A percentile compares a stretch with the other conserved stretches of the same genome.
phyloP scores from a whole-genome alignment of 257 asterid genomes.

The Agastache rugosa region DNA sequence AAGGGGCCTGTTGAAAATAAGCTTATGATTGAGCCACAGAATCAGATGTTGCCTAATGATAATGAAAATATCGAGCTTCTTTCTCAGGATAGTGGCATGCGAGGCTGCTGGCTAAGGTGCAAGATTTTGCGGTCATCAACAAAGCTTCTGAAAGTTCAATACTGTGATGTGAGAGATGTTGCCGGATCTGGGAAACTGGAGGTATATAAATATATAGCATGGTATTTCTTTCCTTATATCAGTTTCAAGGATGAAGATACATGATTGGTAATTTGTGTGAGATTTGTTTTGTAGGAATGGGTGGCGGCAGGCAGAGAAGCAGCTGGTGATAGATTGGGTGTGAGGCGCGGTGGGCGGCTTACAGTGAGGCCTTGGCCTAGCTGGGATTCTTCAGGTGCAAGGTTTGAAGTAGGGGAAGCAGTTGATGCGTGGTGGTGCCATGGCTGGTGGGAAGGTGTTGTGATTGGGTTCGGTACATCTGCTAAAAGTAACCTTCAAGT shows the following conservation, averaged over 20 bases:
- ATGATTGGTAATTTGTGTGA: not conserved
- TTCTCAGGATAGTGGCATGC: conserved; percentile 60
- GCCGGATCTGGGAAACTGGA: conserved; percentile 50
- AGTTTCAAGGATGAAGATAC: not conserved
- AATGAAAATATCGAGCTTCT: conserved; percentile 61
- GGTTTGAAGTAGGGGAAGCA: conserved; percentile 55
- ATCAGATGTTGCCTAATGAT: conserved; percentile 16
- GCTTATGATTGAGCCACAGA: conserved; percentile 30
- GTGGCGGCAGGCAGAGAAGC: conserved; percentile 52
- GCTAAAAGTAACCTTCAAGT: conserved; percentile 42
- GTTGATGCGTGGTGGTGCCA: conserved; percentile 77
- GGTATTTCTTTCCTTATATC: not conserved
- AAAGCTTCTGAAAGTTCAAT: conserved; percentile 51
- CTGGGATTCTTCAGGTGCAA: conserved; percentile 31
- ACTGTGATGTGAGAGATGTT: conserved; percentile 48
- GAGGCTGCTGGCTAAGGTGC: conserved; percentile 75
- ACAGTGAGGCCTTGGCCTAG: conserved; percentile 65
- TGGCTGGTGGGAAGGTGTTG: conserved; percentile 87
- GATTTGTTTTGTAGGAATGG: conserved; percentile 56
- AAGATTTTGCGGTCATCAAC: conserved; percentile 46
- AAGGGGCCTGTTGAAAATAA: conserved; percentile 21
- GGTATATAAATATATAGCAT: conserved; percentile 46
- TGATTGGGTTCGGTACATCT: conserved; percentile 42
- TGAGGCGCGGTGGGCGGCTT: conserved; percentile 59
- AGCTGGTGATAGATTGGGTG: conserved; percentile 52